Evolutionary conservation across 1,284 basidiomycete genomes (phyloP).

Genomic region (Cryptococcus deneoformans): DNA sequence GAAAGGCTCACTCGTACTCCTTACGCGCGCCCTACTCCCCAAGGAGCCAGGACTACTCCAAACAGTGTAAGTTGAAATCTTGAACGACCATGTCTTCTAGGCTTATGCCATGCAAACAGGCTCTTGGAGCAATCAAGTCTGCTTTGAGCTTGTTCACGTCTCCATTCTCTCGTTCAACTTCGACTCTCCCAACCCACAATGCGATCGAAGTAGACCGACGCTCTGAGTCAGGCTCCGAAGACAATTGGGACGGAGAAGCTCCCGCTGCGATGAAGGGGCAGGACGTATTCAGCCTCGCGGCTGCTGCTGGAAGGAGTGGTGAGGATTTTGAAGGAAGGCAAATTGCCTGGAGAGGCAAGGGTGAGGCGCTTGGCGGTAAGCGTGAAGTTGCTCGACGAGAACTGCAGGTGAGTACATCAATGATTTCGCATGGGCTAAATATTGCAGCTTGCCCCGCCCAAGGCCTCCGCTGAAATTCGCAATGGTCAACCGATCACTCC

Average conservation of each 20-base stretch:
- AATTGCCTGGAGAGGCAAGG: slow-evolving; percentile 24
- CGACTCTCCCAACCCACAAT: slow-evolving; percentile 16
- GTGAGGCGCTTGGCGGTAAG: slow-evolving; percentile 27
- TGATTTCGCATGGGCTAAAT: no score
- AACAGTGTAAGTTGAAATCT: slow-evolving; percentile 3
- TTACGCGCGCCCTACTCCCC: slow-evolving; percentile 23
- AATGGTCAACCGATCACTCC: background rate
- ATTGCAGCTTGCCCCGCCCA: background rate
- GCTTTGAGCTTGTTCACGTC: slow-evolving; percentile 25
- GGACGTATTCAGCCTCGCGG: slow-evolving; percentile 36
- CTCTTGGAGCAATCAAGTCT: slow-evolving; percentile 18
- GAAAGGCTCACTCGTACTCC: slow-evolving; percentile 32
- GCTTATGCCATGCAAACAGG: slow-evolving; percentile 5
- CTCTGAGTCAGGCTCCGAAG: slow-evolving; percentile 43
- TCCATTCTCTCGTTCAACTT: slow-evolving; percentile 20
- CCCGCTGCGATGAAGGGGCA: slow-evolving; percentile 25
- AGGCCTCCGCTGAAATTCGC: background rate
- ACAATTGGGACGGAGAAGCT: slow-evolving; percentile 38
- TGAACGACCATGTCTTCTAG: background rate
- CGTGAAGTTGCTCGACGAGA: slow-evolving; percentile 19
- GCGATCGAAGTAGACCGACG: slow-evolving; percentile 17
- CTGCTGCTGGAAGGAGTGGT: slow-evolving; percentile 27
- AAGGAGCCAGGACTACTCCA: slow-evolving; percentile 13
- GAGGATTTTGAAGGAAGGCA: slow-evolving; percentile 29
- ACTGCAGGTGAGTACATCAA: slow-evolving; percentile 14